Conservation (phyloP, 2,329 filamentous ascomycete species). For the Penicillium crustosum region DNA sequence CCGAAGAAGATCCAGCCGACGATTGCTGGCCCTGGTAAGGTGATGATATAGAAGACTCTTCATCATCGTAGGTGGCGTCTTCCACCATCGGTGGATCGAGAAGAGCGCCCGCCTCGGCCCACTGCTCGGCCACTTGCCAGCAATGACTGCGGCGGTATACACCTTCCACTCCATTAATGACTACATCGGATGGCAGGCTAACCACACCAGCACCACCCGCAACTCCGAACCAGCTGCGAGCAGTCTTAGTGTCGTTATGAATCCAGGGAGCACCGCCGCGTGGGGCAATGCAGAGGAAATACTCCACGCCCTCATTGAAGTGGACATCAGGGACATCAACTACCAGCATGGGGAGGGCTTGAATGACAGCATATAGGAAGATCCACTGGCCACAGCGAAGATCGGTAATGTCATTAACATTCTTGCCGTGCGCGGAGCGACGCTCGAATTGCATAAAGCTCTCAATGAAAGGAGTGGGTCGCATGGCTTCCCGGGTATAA, state of each 20-base stretch:
- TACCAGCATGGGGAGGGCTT: slow-evolving; percentile 50
- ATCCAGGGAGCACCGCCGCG: slow-evolving; percentile 52
- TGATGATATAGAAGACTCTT: slow-evolving; percentile 41
- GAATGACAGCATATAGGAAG: slow-evolving; percentile 52
- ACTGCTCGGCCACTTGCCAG: slow-evolving; percentile 64
- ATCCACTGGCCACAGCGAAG: slow-evolving; percentile 53
- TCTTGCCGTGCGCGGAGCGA: slow-evolving; percentile 45
- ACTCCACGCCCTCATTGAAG: slow-evolving; percentile 49
- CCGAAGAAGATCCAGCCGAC: slow-evolving; percentile 39
- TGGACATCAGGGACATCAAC: slow-evolving; percentile 50
- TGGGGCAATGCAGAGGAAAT: slow-evolving; percentile 52
- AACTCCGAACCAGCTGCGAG: slow-evolving; percentile 51
- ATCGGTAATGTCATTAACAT: slow-evolving; percentile 46
- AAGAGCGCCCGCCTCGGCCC: slow-evolving; percentile 50
- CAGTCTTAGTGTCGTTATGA: slow-evolving; percentile 45
- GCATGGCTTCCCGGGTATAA: slow-evolving; percentile 73
- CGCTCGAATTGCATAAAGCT: slow-evolving; percentile 51
- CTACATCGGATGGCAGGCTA: slow-evolving; percentile 61
- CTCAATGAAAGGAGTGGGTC: slow-evolving; percentile 49
- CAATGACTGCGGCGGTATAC: slow-evolving; percentile 69
- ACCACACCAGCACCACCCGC: slow-evolving; percentile 65
- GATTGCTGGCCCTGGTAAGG: slow-evolving; percentile 41
- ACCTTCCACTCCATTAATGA: slow-evolving; percentile 66
- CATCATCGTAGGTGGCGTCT: slow-evolving; percentile 36
- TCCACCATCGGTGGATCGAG: slow-evolving; percentile 35